Conservation (phyloP, 2,329 filamentous ascomycete genomes). For the Verticillium alfalfae region DNA sequence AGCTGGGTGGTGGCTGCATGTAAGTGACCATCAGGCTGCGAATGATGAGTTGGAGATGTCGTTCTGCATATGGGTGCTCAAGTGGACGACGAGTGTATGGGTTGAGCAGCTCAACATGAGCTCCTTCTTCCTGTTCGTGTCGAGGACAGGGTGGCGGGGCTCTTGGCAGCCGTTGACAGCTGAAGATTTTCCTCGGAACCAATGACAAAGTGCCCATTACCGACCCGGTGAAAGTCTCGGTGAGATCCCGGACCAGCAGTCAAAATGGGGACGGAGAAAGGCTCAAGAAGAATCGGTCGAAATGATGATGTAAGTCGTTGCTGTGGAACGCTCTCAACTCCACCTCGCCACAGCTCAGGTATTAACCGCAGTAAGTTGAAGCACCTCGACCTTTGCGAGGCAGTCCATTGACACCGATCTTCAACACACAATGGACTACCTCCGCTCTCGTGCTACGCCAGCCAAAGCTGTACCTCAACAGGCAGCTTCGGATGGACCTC, state of each 20-base stretch:
- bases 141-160: too few species aligned
- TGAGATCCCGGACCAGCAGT: not conserved
- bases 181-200: too few species aligned
- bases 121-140: too few species aligned
- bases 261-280: not conserved
- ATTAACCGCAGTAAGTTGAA: not conserved
- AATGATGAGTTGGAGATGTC: not conserved
- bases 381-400: not conserved
- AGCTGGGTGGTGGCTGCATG: not conserved
- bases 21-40: not conserved
- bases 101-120: not conserved
- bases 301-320: not conserved
- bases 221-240: not conserved
- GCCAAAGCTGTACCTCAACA: slow-evolving; percentile 2
- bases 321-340: not conserved
- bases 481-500: slow-evolving; percentile 41
- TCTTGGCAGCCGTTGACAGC: too few species aligned
- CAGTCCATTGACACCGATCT: not conserved
- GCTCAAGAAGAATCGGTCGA: not conserved
- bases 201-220: too few species aligned
- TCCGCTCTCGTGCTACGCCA: slow-evolving; percentile 1
- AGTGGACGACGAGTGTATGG: not conserved
- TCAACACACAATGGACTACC: slow-evolving; percentile 6
- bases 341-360: not conserved
- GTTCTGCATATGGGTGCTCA: not conserved